Base-by-base conservation (phyloP, 2,329 filamentous ascomycete genomes). In the Xenoacremonium recifei region DNA sequence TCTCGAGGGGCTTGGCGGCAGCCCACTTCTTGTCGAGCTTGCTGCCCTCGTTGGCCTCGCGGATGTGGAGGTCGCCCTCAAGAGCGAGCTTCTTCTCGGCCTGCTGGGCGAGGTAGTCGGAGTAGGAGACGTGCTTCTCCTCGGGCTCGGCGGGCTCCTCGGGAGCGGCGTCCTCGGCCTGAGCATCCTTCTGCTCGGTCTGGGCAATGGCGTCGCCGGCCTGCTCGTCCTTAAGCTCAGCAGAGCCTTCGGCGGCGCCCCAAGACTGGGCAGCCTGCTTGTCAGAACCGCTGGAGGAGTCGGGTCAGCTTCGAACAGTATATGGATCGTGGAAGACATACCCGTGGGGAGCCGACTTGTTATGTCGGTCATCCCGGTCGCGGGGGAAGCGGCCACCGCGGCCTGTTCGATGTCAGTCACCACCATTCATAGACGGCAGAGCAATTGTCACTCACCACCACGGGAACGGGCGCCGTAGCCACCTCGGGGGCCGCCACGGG, bases 21-120 rank as follows among this genome's bases (percentile, higher is more conserved):
- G 87, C 87, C 88, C 91, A 96, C 80, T 96, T 93, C 82, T 93
- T 92, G 77, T 90, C 84, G 61, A 75, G 66, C 76, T 89, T 89
- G 76, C 76, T 80, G 63, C 91, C 91, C 77, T 96, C 91, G 77
- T 97, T 96, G 70, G 92, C 75, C 76, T 90, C 84, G 74, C 93
- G 92, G 64, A 89, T 78, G 62, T 88, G 80, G 60, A 84, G 78
- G 40, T 54, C 58, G 57, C 73, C 69, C 58, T 79, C 80, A 52
- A 92, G 80, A 54, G 80, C 79, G 53, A 81, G 72, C 75, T 89
- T 91, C 81, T 91, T 92, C 75, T 80, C 77, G 45, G 76, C 77
- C 59, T 68, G 71, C 70, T 82, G 75, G 64, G 84, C 87, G 40
- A 95, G 81, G 77, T 96, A 99, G 56, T 93, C 87, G 62, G 80